Evolutionary conservation across 345 rosid species (phyloP).

Genomic region (Eucalyptus victrix): DNA sequence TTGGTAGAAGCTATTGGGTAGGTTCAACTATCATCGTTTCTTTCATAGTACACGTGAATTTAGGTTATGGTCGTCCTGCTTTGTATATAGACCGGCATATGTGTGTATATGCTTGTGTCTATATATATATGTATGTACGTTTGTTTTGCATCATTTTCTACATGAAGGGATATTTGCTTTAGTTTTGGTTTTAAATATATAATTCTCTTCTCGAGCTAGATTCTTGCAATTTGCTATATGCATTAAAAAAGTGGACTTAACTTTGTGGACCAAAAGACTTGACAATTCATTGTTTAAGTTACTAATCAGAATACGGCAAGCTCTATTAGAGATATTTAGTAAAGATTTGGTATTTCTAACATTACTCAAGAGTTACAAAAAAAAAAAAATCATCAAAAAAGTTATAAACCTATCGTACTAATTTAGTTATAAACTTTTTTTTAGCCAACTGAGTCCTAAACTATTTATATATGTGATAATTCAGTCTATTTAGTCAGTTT

Average conservation of each 20-base stretch:
- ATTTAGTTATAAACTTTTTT: too few species aligned
- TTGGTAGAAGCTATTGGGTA: background rate
- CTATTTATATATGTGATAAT: too few species aligned
- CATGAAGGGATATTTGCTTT: background rate
- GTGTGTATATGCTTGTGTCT: too few species aligned
- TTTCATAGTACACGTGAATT: background rate
- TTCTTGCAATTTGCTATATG: background rate
- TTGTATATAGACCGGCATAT: background rate
- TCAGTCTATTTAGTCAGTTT: too few species aligned
- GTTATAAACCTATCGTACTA: too few species aligned
- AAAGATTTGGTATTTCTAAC: background rate
- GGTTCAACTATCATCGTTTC: background rate
- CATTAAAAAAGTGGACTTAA: background rate
- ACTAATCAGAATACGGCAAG: background rate
- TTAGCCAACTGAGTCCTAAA: accelerated
- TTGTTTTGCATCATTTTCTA: background rate
- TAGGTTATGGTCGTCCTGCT: background rate
- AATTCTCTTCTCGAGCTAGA: background rate
- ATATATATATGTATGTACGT: too few species aligned
- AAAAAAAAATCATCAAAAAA: too few species aligned
- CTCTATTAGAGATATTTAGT: background rate
- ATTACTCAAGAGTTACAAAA: background rate
- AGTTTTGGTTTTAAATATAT: background rate
- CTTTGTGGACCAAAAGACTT: background rate
- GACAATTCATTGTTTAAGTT: background rate